Percentiles rank a stretch among this genome's conserved stretches.
Evolutionary conservation across 192 early-diverging fungal genomes (phyloP).

Genomic region (Pecoramyces ruminantium): DNA sequence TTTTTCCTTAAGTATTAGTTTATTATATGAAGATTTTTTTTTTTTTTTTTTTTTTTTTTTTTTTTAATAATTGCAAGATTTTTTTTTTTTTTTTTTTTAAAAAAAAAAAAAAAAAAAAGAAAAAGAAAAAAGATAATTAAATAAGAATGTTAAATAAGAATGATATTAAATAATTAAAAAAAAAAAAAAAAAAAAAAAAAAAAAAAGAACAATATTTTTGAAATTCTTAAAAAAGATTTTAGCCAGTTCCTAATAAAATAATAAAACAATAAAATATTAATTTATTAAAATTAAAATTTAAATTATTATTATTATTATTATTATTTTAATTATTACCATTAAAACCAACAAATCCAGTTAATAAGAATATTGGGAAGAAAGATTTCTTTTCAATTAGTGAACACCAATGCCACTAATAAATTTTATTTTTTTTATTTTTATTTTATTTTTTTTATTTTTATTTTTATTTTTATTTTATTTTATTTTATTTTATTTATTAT

Average conservation of each 20-base stretch:
- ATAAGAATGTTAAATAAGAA: no score
- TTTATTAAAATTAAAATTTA: neutral
- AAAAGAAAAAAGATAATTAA: neutral
- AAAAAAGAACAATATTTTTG: neutral
- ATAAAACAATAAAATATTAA: neutral
- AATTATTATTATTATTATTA: neutral
- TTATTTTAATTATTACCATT: constrained; percentile 8
- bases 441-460: no score
- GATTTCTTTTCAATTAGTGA: constrained; percentile 81
- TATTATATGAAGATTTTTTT: no score
- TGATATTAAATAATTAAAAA: no score
- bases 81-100: no score
- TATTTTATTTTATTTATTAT: no score
- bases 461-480: no score
- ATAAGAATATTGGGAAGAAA: constrained; percentile 78
- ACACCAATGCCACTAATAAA: constrained; percentile 31
- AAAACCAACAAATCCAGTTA: constrained; percentile 46
- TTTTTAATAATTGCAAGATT: no score
- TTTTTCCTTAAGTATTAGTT: no score
- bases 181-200: neutral
- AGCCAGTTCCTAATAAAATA: neutral
- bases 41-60: no score
- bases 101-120: neutral
- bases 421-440: no score
- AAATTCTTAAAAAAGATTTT: neutral